Conservation (phyloP, 495 filamentous ascomycete species). For the Penicillium arizonense region DNA sequence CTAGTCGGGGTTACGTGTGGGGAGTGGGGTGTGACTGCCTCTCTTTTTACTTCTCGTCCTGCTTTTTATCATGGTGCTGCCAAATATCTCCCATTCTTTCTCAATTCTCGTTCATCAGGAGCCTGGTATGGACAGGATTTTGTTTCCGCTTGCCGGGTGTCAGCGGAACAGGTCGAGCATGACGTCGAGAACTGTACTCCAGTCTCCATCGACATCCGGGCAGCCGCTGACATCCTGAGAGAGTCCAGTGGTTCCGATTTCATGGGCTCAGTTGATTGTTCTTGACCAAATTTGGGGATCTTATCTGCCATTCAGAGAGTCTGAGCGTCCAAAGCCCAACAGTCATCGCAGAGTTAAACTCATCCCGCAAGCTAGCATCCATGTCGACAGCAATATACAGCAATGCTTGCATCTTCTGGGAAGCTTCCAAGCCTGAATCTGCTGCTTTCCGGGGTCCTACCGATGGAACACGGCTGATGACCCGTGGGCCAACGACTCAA, state of each 20-base stretch:
- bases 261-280: neutral
- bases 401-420: too few relatives aligned
- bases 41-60: neutral
- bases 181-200: constrained; percentile 4
- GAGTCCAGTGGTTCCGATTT: too few relatives aligned
- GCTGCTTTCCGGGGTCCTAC: neutral
- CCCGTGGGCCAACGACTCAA: neutral
- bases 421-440: too few relatives aligned
- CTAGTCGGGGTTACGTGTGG: too few relatives aligned
- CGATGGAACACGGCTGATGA: constrained; percentile 8
- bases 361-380: too few relatives aligned
- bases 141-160: neutral
- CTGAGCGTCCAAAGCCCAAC: too few relatives aligned
- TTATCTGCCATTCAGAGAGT: too few relatives aligned
- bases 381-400: too few relatives aligned
- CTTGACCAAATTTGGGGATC: too few relatives aligned
- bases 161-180: constrained; percentile 4
- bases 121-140: neutral
- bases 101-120: neutral
- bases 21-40: too few relatives aligned
- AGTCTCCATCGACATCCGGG: neutral
- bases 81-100: neutral
- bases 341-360: too few relatives aligned
- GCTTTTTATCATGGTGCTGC: neutral
- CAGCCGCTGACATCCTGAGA: neutral